A percentile compares a stretch with the other conserved stretches of the same genome.
Conservation (phyloP, 805 yeast species). For the Monosporozyma servazzii region DNA sequence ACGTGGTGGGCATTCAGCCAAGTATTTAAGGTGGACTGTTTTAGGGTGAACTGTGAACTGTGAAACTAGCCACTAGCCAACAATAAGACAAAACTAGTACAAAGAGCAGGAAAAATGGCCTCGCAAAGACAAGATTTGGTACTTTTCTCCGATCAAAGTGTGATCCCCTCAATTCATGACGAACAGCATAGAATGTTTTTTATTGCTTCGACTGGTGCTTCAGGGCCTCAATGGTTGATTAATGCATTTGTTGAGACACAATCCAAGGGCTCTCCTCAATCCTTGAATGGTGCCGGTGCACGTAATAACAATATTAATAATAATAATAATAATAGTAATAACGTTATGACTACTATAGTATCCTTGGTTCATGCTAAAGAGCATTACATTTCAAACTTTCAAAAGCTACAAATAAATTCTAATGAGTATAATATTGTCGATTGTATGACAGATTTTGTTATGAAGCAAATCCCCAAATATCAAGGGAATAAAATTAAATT, state of each 20-base stretch:
- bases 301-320: background rate
- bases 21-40: too few species aligned
- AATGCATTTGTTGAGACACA: slow-evolving; percentile 46
- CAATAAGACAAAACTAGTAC: background rate
- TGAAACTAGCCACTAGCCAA: background rate
- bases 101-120: background rate
- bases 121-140: slow-evolving; percentile 44
- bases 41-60: background rate
- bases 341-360: slow-evolving; percentile 9
- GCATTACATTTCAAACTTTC: slow-evolving; percentile 14
- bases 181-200: slow-evolving; percentile 23
- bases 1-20: too few species aligned
- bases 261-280: slow-evolving; percentile 36
- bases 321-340: background rate
- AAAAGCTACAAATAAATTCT: slow-evolving; percentile 16
- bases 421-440: slow-evolving; percentile 33
- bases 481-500: slow-evolving; percentile 32
- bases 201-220: slow-evolving; percentile 40
- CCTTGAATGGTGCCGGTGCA: slow-evolving; percentile 25
- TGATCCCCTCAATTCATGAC: slow-evolving; percentile 23
- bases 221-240: slow-evolving; percentile 56
- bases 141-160: slow-evolving; percentile 42
- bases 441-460: slow-evolving; percentile 39
- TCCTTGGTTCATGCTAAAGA: slow-evolving; percentile 23
- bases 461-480: slow-evolving; percentile 22